Base-by-base conservation (phyloP, 257 asterid species). In the Handroanthus guayacan region DNA sequence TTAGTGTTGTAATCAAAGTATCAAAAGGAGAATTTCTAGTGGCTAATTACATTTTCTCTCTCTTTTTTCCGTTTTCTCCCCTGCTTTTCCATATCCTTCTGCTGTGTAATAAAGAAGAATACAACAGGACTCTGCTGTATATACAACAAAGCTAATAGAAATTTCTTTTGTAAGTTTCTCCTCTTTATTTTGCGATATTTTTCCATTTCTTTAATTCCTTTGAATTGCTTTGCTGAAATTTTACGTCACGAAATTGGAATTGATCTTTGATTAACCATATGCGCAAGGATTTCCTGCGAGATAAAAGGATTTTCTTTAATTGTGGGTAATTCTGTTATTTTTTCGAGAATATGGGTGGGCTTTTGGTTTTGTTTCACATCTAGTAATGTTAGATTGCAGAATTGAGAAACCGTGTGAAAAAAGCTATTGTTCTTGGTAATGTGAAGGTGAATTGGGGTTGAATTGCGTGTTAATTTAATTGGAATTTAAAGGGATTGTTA, bases 351-450 rank as follows among this genome's bases (percentile, higher is more conserved):
- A 72, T 60, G 47, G 48, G 79, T 44, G 76, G 78, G 82, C 31
- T 56, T 81, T 72, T 74, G 39, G 70, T 61, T 80, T 72, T 80
- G 82, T 79, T 66, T 78, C 91, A 93, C 96, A 93, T 93, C 98
- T 87, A 96, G 71, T 69, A 78, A 82, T 82, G 90, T 72, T 69
- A 31, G 78, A 54, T 67, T 62, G 50, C 51, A 41, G 78, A 72
- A 76, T 69, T 61, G 62, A 68, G 77, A 72, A 69, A 17, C 48
- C 76, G 51, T 63, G 84, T 78, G 10, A 14, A n/a, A 16, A 51
- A 71, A 48, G 55, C 55, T 31, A 62, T 48, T 25, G 31, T 66
- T 82, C 54, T 11, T 34, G 70, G 71, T 66, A 54, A 65, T 67
- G 68, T 50, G 9, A 34, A 55, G 75, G 82, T 83, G 80, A 74